A percentile compares a stretch with the other conserved stretches of the same genome.
Conservation (phyloP, 345 rosid genomes). For the Lagerstroemia speciosa region DNA sequence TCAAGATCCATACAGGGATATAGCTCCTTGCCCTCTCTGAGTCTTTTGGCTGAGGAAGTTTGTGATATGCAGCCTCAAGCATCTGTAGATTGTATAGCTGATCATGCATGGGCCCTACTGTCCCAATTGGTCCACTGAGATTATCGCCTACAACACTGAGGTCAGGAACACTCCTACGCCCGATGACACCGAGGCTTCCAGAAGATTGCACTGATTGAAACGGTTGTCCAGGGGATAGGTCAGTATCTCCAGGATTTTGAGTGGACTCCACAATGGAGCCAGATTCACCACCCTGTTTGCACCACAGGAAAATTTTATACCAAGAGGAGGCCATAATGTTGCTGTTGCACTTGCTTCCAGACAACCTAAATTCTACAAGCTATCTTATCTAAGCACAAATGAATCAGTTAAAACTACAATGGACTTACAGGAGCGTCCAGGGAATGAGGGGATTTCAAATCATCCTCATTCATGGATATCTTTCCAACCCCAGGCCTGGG, state of each 20-base stretch:
- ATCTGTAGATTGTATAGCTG: conserved; percentile 68
- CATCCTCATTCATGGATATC: conserved; percentile 56
- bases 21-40: conserved; percentile 86
- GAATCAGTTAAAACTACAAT: background rate
- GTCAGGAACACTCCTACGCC: conserved; percentile 74
- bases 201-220: conserved; percentile 61
- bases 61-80: conserved; percentile 80
- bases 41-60: conserved; percentile 84
- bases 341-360: background rate
- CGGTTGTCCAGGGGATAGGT: conserved; percentile 88
- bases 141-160: conserved; percentile 78
- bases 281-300: conserved; percentile 53
- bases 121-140: conserved; percentile 36
- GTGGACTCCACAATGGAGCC: conserved; percentile 52
- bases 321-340: background rate
- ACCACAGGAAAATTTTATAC: background rate
- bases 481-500: conserved; percentile 37
- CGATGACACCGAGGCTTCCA: conserved; percentile 74
- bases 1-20: conserved; percentile 47
- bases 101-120: conserved; percentile 55
- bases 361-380: background rate
- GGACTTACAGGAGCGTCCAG: conserved; percentile 52
- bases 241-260: conserved; percentile 56
- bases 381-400: background rate
- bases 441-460: conserved; percentile 42